Conservation (phyloP, 768 basidiomycete species). For the Podaxis mareebaensis region DNA sequence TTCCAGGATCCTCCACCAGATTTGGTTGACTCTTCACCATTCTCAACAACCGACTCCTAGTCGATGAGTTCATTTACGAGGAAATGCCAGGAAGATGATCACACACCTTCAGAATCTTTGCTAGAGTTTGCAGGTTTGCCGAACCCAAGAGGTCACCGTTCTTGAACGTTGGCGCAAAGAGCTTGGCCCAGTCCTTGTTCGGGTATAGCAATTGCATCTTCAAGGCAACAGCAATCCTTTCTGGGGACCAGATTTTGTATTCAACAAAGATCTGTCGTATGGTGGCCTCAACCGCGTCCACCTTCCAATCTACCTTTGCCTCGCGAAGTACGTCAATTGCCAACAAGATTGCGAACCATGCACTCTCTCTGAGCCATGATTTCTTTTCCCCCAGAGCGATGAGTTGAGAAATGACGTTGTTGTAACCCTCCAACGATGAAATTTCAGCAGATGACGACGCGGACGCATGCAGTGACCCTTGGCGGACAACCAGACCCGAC, state of each 20-base stretch:
- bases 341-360: slow-evolving; percentile 78
- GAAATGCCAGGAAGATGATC: slow-evolving; percentile 3
- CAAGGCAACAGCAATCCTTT: slow-evolving; percentile 82
- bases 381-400: slow-evolving; percentile 77
- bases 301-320: slow-evolving; percentile 71
- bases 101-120: slow-evolving; percentile 78
- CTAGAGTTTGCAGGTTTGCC: slow-evolving; percentile 72
- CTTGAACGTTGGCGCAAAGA: slow-evolving; percentile 77
- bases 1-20: slow-evolving; percentile 70
- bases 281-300: slow-evolving; percentile 53
- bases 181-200: slow-evolving; percentile 63
- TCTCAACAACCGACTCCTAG: slow-evolving; percentile 60
- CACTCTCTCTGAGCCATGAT: slow-evolving; percentile 88
- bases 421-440: slow-evolving; percentile 61
- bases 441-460: slow-evolving; percentile 52
- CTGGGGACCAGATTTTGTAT: slow-evolving; percentile 73
- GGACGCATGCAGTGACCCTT: slow-evolving; percentile 51
- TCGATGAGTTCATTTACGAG: slow-evolving; percentile 14
- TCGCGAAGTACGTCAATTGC: slow-evolving; percentile 60
- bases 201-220: slow-evolving; percentile 65
- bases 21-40: slow-evolving; percentile 52
- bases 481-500: slow-evolving; percentile 77
- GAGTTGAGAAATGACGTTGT: slow-evolving; percentile 58
- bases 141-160: slow-evolving; percentile 64
- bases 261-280: slow-evolving; percentile 56